Base-by-base conservation (phyloP, 2,329 filamentous ascomycete species). In the Pyrenochaeta sp. region DNA sequence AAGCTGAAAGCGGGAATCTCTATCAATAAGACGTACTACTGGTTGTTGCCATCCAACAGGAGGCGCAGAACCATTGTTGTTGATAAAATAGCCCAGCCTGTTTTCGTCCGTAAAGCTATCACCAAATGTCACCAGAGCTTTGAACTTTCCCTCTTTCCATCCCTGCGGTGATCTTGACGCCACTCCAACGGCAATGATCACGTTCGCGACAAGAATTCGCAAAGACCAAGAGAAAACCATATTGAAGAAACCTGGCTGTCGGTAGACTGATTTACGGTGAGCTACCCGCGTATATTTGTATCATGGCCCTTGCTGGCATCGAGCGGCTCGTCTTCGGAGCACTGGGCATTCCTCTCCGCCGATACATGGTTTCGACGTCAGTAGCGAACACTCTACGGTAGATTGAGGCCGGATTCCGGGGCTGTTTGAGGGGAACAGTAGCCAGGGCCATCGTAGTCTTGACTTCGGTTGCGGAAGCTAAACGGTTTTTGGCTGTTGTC, bases 101-200 rank as follows among this genome's bases (percentile, higher is more conserved):
- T 80, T 82, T 58, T 90, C 86, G 61, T 92, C 89, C 1, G 87
- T 89, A 61, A 87, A 91, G 68, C 86, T 89, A 67, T 90, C 86
- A 9, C 88, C 87, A 62, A 91, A 90, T 0, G 84, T 79, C 26
- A 90, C 80, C 24, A 90, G 66, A 35, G 82, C 85, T 19, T 82
- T 77, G 62, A 89, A 84, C 24, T 75, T 73, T 21, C 71, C 69
- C 27, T 77, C 51, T 27, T 63, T 58, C 75, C 74, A 76, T 31
- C 42, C 51, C 5, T 47, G 42, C 9, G 48, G 45, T 9, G 48
- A 35, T 4, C 49, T 34, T 0, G 47, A 46, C 7, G 55, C 53
- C 32, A 51, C 15, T 7, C 43, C 58, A 28, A 41, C 31, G 28
- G 55, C 46, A 38, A 65, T 49, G 17, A 51, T 56, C 29, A 65